Conservation (phyloP, 164 flowering plant genomes). For the Vitis labrusca region DNA sequence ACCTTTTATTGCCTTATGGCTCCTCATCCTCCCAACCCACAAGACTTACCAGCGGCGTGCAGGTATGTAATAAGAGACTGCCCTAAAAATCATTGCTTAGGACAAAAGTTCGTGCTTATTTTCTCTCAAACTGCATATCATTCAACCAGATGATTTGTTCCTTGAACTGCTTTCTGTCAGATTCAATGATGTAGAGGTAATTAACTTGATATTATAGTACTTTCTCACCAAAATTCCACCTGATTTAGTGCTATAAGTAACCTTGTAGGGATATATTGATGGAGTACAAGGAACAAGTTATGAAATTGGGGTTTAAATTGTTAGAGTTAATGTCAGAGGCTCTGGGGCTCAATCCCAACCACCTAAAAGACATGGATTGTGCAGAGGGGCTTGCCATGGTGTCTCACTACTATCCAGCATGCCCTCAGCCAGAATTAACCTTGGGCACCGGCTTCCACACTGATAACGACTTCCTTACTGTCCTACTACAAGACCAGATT, state of each 20-base stretch:
- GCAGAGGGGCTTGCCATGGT: conserved; percentile 7
- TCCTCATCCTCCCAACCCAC: conserved; percentile 16
- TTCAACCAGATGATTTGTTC: not conserved
- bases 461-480: conserved; percentile 36
- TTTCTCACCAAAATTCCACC: too few relatives aligned
- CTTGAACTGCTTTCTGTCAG: not conserved
- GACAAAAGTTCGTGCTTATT: too few relatives aligned
- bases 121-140: too few relatives aligned
- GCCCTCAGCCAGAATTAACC: conserved; percentile 51
- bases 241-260: too few relatives aligned
- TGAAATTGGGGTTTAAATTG: conserved; percentile 14
- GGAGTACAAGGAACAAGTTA: conserved; percentile 20
- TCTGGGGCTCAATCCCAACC: conserved; percentile 21
- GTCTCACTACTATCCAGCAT: conserved; percentile 45
- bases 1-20: conserved; percentile 18
- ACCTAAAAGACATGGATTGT: conserved; percentile 25
- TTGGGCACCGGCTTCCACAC: conserved; percentile 36
- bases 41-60: conserved; percentile 34
- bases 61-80: conserved; percentile 20
- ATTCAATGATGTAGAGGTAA: too few relatives aligned
- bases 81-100: too few relatives aligned
- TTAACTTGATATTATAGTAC: too few relatives aligned
- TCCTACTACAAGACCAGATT: conserved; percentile 44
- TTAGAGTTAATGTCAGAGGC: conserved; percentile 29
- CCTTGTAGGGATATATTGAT: conserved; percentile 24